phyloP scores from a whole-genome alignment of 495 filamentous ascomycete genomes.

The Penicillium canariense region DNA sequence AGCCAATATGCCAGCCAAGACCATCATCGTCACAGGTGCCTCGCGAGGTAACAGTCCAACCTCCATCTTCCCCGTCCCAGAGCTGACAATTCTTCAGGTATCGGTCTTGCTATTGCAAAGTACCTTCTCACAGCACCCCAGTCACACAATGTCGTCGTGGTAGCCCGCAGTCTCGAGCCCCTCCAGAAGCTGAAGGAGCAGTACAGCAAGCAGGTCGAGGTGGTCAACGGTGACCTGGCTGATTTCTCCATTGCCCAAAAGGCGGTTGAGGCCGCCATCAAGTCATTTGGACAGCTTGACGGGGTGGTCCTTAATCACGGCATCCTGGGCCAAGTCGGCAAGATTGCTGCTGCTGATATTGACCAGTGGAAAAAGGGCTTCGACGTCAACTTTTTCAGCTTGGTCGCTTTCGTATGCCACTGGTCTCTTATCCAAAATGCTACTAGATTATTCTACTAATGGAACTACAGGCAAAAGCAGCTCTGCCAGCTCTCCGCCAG shows the following conservation, averaged over 20 bases:
- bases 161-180: slow-evolving; percentile 66
- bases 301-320: slow-evolving; percentile 88
- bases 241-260: slow-evolving; percentile 60
- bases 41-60: slow-evolving; percentile 48
- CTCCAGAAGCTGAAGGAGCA: slow-evolving; percentile 64
- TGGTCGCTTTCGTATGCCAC: slow-evolving; percentile 69
- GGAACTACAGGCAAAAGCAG: slow-evolving; percentile 61
- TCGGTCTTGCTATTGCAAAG: slow-evolving; percentile 76
- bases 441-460: slow-evolving; percentile 14
- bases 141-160: slow-evolving; percentile 68
- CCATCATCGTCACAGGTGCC: slow-evolving; percentile 62
- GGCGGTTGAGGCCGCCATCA: slow-evolving; percentile 60
- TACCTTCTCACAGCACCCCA: slow-evolving; percentile 60
- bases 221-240: slow-evolving; percentile 72
- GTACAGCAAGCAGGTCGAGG: slow-evolving; percentile 65
- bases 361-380: slow-evolving; percentile 76
- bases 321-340: slow-evolving; percentile 71
- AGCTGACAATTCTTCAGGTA: slow-evolving; percentile 48
- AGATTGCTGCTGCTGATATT: slow-evolving; percentile 58
- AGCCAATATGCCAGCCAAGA: slow-evolving; percentile 45
- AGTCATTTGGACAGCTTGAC: slow-evolving; percentile 70
- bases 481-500: slow-evolving; percentile 67
- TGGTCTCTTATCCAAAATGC: not conserved
- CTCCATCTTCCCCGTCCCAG: not conserved
- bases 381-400: slow-evolving; percentile 81